Percentiles rank a stretch among this genome's conserved stretches.
These are phyloP conservation scores for Massarina eburnea DNA, from an alignment of 2,329 filamentous ascomycete species.

Conservation along the genomic window DNA sequence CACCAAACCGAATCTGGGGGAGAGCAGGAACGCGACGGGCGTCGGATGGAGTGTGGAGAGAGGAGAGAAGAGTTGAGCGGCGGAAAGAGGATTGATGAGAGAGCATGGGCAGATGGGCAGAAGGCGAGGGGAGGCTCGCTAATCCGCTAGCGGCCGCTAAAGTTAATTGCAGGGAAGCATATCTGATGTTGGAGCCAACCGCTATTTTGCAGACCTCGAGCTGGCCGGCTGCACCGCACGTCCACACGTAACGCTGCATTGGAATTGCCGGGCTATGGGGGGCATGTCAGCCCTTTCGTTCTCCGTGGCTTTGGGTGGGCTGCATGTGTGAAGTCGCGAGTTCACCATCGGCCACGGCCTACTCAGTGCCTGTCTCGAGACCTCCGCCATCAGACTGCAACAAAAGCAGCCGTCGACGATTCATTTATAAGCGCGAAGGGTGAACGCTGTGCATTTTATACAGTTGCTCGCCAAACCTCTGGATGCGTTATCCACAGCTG, in stretches of 20 bases:
- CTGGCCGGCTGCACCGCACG: slow-evolving; percentile 10
- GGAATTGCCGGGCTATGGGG: too few relatives aligned
- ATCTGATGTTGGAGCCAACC: slow-evolving; percentile 5
- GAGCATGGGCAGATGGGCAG: slow-evolving; percentile 13
- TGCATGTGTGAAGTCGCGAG: too few relatives aligned
- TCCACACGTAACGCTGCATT: background rate
- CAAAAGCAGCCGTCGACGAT: background rate
- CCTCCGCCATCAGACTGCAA: background rate
- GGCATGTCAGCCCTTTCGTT: too few relatives aligned
- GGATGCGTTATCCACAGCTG: too few relatives aligned
- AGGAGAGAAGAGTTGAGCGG: slow-evolving; percentile 12
- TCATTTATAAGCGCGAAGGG: too few relatives aligned
- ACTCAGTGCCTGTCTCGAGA: background rate
- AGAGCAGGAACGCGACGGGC: slow-evolving; percentile 1
- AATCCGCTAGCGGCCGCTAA: slow-evolving; percentile 5
- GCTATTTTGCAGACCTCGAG: too few relatives aligned
- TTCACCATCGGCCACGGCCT: too few relatives aligned
- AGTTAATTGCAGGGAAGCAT: slow-evolving; percentile 12
- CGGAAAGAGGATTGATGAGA: slow-evolving; percentile 9
- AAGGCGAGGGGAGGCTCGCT: slow-evolving; percentile 4
- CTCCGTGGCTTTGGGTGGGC: too few relatives aligned
- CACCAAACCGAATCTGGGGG: background rate
- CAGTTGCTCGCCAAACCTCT: too few relatives aligned
- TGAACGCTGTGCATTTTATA: too few relatives aligned
- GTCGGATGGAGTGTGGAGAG: slow-evolving; percentile 3